Conservation (phyloP, 2,329 filamentous ascomycete species). For the Diaporthe nobilis region DNA sequence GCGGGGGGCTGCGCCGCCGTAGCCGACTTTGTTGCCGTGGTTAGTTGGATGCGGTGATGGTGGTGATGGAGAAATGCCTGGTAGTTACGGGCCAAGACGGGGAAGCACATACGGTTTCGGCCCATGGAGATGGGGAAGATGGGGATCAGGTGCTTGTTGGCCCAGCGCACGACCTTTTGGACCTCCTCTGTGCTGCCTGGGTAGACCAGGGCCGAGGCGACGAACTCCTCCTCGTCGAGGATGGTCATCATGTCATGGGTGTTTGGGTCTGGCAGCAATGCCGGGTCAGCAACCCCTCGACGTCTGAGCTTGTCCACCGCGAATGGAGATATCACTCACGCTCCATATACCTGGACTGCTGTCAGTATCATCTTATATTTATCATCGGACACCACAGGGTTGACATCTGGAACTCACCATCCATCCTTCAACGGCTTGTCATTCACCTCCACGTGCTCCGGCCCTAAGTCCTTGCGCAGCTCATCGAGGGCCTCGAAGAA, state of each 20-base stretch:
- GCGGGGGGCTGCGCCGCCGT: slow-evolving; percentile 59
- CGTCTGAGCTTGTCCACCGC: slow-evolving; percentile 33
- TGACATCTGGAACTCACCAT: slow-evolving; percentile 50
- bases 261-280: slow-evolving; percentile 39
- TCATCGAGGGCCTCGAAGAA: slow-evolving; percentile 51
- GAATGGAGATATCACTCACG: background rate
- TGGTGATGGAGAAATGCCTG: background rate
- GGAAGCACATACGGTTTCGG: slow-evolving; percentile 49
- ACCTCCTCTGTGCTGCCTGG: slow-evolving; percentile 53
- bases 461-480: slow-evolving; percentile 52
- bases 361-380: background rate
- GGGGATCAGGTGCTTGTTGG: slow-evolving; percentile 53
- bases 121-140: slow-evolving; percentile 56
- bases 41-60: background rate
- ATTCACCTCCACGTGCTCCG: slow-evolving; percentile 56
- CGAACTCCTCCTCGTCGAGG: slow-evolving; percentile 58
- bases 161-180: slow-evolving; percentile 51
- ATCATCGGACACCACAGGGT: too few relatives aligned
- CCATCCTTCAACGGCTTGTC: slow-evolving; percentile 57
- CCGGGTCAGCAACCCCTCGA: background rate
- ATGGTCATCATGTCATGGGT: slow-evolving; percentile 57
- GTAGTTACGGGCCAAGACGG: fast-evolving
- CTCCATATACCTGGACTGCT: slow-evolving; percentile 43
- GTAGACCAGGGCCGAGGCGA: slow-evolving; percentile 55
- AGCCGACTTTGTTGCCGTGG: slow-evolving; percentile 50